Evolutionary conservation across 2,329 filamentous ascomycete species (phyloP).

Genomic region (Rhinocladiella similis): DNA sequence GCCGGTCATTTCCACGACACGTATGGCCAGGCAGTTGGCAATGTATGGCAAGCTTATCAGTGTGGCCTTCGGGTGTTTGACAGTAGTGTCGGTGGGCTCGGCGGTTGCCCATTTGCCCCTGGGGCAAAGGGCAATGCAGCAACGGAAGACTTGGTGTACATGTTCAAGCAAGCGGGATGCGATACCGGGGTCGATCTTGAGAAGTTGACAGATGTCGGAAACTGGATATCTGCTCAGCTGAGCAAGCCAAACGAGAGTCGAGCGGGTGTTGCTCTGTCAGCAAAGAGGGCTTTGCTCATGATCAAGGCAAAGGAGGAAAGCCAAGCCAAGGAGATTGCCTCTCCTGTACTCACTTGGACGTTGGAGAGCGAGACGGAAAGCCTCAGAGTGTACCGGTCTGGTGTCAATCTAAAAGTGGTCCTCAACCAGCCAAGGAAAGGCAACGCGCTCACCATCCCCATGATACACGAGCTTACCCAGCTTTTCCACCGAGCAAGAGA

Average conservation of each 20-base stretch:
- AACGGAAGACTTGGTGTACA: slow-evolving; percentile 81
- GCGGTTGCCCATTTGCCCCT: slow-evolving; percentile 81
- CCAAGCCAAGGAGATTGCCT: not conserved
- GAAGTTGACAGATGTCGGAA: slow-evolving; percentile 66
- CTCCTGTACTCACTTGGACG: slow-evolving; percentile 23
- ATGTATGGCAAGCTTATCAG: slow-evolving; percentile 74
- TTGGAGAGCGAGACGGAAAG: slow-evolving; percentile 28
- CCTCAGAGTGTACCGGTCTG: slow-evolving; percentile 33
- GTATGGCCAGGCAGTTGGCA: slow-evolving; percentile 81
- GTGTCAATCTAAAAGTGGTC: slow-evolving; percentile 26
- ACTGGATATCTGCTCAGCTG: slow-evolving; percentile 68
- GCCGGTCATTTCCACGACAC: slow-evolving; percentile 90
- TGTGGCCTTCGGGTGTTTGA: slow-evolving; percentile 79
- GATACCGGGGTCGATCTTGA: slow-evolving; percentile 48
- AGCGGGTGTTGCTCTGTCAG: slow-evolving; percentile 59
- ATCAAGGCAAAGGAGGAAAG: not conserved
- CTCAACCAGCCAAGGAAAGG: slow-evolving; percentile 41
- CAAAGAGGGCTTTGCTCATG: not conserved
- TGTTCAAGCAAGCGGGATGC: slow-evolving; percentile 56
- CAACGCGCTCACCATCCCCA: slow-evolving; percentile 40
- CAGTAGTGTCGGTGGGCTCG: slow-evolving; percentile 74
- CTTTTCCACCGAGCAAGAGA: slow-evolving; percentile 30
- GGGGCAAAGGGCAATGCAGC: slow-evolving; percentile 85
- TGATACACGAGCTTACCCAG: slow-evolving; percentile 37
- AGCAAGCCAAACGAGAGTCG: slow-evolving; percentile 64